Conservation (phyloP, 2,329 filamentous ascomycete genomes). For the Neofusicoccum ribis region DNA sequence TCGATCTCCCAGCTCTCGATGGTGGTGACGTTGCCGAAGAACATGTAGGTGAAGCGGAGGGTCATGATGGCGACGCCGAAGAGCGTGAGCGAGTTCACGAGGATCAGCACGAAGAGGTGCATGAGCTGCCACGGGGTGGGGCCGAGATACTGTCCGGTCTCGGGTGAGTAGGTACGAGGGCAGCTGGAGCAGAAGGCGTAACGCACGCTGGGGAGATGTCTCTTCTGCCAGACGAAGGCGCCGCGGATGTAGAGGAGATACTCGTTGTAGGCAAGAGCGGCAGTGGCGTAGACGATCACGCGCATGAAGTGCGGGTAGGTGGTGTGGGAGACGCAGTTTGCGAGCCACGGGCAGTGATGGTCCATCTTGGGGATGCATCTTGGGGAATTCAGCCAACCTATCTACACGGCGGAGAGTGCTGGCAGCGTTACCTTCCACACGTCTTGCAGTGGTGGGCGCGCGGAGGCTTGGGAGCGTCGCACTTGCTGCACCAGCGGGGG, state of each 20-base stretch:
- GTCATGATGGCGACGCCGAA: constrained; percentile 67
- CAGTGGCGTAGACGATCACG: constrained; percentile 70
- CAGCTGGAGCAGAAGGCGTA: constrained; percentile 11
- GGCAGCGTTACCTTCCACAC: constrained; percentile 57
- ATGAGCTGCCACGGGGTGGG: constrained; percentile 60
- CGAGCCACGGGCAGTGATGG: constrained; percentile 84
- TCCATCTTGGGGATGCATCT: constrained; percentile 80
- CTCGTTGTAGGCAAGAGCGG: constrained; percentile 62
- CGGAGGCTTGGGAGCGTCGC: constrained; percentile 70
- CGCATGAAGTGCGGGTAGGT: constrained; percentile 82
- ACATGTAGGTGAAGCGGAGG: constrained; percentile 49
- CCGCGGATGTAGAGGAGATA: constrained; percentile 63
- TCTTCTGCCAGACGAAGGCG: constrained; percentile 61
- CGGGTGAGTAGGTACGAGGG: constrained; percentile 3
- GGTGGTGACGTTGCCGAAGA: constrained; percentile 58
- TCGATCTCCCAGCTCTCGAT: constrained; percentile 75
- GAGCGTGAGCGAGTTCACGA: constrained; percentile 60
- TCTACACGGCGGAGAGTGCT: not conserved
- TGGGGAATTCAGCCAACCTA: not conserved
- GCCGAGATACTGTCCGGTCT: constrained; percentile 61
- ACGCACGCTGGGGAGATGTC: constrained; percentile 66
- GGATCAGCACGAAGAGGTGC: constrained; percentile 60
- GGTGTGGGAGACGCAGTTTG: constrained; percentile 78
- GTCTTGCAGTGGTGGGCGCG: constrained; percentile 79
- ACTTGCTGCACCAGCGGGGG: constrained; percentile 73